A percentile compares a stretch with the other conserved stretches of the same genome.
Conservation (phyloP, 345 rosid species). For the Boechera divaricarpa region DNA sequence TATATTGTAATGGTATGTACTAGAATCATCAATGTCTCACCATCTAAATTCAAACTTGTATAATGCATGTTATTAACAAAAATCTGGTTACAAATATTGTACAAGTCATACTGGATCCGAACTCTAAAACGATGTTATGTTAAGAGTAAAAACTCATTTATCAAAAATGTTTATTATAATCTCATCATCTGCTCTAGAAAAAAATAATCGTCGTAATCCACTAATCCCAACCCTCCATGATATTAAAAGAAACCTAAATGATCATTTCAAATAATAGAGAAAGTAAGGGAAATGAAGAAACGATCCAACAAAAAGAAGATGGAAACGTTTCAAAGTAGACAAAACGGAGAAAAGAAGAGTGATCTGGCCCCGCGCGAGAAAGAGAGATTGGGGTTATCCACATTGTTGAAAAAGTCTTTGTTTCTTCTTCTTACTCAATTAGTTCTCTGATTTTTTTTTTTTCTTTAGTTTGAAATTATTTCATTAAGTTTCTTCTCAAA, state of each 20-base stretch:
- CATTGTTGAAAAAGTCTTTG: conserved; percentile 38
- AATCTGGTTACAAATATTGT: too few species aligned
- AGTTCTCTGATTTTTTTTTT: conserved; percentile 3
- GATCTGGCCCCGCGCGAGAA: conserved; percentile 25
- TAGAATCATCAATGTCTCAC: too few species aligned
- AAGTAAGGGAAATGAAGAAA: background rate
- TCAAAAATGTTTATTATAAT: background rate
- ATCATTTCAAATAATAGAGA: conserved; percentile 25
- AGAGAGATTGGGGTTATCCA: conserved; percentile 39
- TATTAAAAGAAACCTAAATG: background rate
- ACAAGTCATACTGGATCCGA: background rate
- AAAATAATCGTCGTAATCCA: background rate
- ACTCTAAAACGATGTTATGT: background rate
- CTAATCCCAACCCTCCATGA: background rate
- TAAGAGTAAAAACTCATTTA: background rate
- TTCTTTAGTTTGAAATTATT: too few species aligned
- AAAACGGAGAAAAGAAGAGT: conserved; percentile 26
- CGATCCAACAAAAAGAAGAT: conserved; percentile 27
- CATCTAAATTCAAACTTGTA: background rate
- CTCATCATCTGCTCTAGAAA: background rate
- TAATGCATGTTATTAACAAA: background rate
- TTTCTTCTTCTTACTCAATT: conserved; percentile 33
- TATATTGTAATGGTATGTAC: too few species aligned
- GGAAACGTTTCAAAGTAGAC: conserved; percentile 29
- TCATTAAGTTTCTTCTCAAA: too few species aligned